These are phyloP conservation scores for Yamadazyma nakazawae DNA, from an alignment of 805 yeast species.

Conservation along the genomic window DNA sequence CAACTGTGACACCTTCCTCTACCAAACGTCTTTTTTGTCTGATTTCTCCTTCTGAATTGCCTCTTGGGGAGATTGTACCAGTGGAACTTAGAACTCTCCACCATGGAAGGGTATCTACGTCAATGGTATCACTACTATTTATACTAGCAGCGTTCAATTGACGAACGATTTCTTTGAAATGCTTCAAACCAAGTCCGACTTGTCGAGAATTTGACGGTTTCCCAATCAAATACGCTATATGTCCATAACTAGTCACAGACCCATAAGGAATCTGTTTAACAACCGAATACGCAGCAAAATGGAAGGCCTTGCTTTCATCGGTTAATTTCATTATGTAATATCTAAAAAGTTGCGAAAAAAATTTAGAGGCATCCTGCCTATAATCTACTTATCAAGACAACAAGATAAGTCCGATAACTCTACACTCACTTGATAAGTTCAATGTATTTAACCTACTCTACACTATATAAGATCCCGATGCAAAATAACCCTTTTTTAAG, in stretches of 20 bases:
- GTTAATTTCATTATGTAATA: constrained; percentile 19
- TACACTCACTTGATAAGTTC: constrained; percentile 1
- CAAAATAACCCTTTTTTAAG: constrained; percentile 2
- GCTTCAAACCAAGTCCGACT: constrained; percentile 69
- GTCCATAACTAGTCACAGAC: constrained; percentile 69
- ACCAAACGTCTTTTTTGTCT: constrained; percentile 45
- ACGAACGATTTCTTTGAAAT: constrained; percentile 24
- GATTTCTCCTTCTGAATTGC: constrained; percentile 36
- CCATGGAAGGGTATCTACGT: constrained; percentile 58
- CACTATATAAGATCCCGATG: constrained; percentile 6
- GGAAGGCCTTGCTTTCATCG: constrained; percentile 55
- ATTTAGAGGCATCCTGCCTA: no score
- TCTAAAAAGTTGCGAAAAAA: constrained; percentile 1
- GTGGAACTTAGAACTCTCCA: constrained; percentile 71
- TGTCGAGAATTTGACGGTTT: constrained; percentile 68
- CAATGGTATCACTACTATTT: constrained; percentile 3
- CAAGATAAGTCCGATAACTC: background rate
- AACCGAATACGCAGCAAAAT: constrained; percentile 55
- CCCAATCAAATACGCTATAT: constrained; percentile 61
- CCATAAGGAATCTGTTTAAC: constrained; percentile 59
- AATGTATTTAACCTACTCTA: constrained; percentile 5
- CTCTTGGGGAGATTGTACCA: constrained; percentile 60
- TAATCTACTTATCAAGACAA: background rate
- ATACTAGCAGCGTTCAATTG: constrained; percentile 20
- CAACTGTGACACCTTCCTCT: constrained; percentile 45